Conservation (phyloP, 768 basidiomycete genomes). For the Lenzites betulinus region DNA sequence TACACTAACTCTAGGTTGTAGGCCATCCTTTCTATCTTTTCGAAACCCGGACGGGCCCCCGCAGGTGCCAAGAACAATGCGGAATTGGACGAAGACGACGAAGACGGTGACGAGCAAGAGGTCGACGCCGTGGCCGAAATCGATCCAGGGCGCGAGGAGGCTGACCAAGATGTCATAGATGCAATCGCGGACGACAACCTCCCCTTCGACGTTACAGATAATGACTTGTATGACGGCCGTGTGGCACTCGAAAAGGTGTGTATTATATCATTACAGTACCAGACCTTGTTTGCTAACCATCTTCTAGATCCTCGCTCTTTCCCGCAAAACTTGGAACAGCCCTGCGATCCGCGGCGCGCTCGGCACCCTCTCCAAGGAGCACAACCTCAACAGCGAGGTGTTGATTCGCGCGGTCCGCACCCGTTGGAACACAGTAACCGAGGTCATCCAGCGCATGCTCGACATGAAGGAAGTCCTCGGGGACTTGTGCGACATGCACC, state of each 20-base stretch:
- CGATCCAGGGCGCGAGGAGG: not conserved
- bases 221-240: too few species aligned
- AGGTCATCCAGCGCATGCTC: constrained; percentile 21
- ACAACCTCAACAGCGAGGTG: not conserved
- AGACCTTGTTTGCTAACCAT: too few species aligned
- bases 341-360: constrained; percentile 14
- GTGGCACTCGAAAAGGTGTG: too few species aligned
- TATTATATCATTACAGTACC: too few species aligned
- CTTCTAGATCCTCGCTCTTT: constrained; percentile 14
- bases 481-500: constrained; percentile 16
- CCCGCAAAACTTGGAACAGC: constrained; percentile 16
- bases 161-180: not conserved
- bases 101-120: constrained; percentile 3
- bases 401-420: constrained; percentile 26
- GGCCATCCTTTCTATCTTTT: too few species aligned
- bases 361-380: not conserved
- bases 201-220: too few species aligned
- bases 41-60: too few species aligned
- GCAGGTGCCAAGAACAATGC: not conserved
- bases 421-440: constrained; percentile 29
- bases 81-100: constrained; percentile 11
- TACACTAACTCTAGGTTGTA: too few species aligned
- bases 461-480: constrained; percentile 20
- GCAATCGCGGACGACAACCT: too few species aligned
- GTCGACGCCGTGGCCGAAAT: constrained; percentile 12